phyloP scores from a whole-genome alignment of 306 rosid genomes.

The Gastrolobium villosum region DNA sequence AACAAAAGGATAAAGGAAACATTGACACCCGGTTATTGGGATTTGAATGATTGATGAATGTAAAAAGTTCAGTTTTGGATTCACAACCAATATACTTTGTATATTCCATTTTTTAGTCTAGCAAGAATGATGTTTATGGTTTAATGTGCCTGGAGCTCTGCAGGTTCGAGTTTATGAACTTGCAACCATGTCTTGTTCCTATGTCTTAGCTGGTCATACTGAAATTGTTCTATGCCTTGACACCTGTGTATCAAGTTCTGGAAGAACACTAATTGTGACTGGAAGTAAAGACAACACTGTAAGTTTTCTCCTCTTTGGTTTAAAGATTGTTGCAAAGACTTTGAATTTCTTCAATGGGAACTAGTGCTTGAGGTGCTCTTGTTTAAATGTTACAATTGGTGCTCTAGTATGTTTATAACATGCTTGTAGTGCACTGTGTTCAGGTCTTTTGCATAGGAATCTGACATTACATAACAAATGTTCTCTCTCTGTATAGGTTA shows the following conservation, averaged over 20 bases:
- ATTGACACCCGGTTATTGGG: not conserved
- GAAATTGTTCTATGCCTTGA: constrained; percentile 86
- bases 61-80: constrained; percentile 40
- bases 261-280: constrained; percentile 73
- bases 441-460: constrained; percentile 8
- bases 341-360: constrained; percentile 38
- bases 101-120: constrained; percentile 21
- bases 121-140: constrained; percentile 23
- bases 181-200: constrained; percentile 89
- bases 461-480: constrained; percentile 5
- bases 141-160: constrained; percentile 52
- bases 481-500: constrained; percentile 68
- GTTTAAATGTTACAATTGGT: constrained; percentile 32
- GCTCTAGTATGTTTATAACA: constrained; percentile 30
- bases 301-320: constrained; percentile 54
- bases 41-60: constrained; percentile 32
- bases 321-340: constrained; percentile 12
- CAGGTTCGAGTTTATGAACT: constrained; percentile 94
- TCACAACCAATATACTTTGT: constrained; percentile 22
- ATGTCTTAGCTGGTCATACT: constrained; percentile 88
- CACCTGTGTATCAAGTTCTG: constrained; percentile 84
- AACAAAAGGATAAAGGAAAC: not conserved
- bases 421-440: constrained; percentile 23
- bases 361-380: constrained; percentile 26
- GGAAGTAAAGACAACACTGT: constrained; percentile 97